Conservation (phyloP, 805 yeast genomes). For the Saccharomycopsis microspora region DNA sequence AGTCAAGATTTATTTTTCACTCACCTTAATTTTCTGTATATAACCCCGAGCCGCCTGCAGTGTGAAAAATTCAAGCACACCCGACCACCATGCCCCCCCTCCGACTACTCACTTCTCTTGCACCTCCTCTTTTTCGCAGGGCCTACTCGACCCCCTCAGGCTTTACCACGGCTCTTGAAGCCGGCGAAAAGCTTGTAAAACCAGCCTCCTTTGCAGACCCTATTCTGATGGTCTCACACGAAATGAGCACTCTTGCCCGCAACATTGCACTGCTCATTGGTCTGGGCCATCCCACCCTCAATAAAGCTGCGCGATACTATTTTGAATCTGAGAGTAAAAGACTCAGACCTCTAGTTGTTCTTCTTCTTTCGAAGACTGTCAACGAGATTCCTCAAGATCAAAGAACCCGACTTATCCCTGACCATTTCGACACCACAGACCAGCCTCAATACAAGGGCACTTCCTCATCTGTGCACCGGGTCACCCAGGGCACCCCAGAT, state of each 20-base stretch:
- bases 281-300: conserved; percentile 86
- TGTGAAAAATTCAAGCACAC: too few relatives aligned
- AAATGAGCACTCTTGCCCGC: conserved; percentile 80
- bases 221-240: conserved; percentile 79
- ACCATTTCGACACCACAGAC: conserved; percentile 50
- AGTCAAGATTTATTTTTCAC: too few relatives aligned
- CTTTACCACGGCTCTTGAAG: conserved; percentile 45
- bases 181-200: conserved; percentile 67
- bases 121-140: too few relatives aligned
- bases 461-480: conserved; percentile 36
- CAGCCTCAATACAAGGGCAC: conserved; percentile 49
- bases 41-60: too few relatives aligned
- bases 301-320: conserved; percentile 87
- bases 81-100: too few relatives aligned
- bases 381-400: conserved; percentile 59
- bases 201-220: conserved; percentile 68
- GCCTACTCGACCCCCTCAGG: conserved; percentile 20
- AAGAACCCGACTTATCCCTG: conserved; percentile 54
- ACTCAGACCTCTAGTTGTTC: conserved; percentile 82
- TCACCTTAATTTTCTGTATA: too few relatives aligned
- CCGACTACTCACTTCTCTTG: too few relatives aligned
- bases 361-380: conserved; percentile 72
- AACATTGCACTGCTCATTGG: conserved; percentile 83
- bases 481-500: conserved; percentile 31
- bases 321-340: conserved; percentile 96